A percentile compares a stretch with the other conserved stretches of the same genome.
Evolutionary conservation across 2,329 filamentous ascomycete species (phyloP).

Genomic region (Alternaria postmessia): DNA sequence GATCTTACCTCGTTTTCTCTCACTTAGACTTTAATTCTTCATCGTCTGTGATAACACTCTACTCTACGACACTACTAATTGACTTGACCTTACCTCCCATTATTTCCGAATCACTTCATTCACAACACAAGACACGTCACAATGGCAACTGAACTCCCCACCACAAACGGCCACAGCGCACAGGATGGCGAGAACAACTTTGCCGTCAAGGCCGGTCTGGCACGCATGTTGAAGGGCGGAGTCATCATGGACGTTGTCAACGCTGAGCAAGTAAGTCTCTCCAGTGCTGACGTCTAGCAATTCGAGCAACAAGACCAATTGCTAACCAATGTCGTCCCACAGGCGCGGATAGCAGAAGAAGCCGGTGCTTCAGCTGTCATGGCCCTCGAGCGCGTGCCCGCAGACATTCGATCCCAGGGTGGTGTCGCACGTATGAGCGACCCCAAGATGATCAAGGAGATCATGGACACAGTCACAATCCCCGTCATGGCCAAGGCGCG

Average conservation of each 20-base stretch:
- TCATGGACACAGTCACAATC: conserved; percentile 93
- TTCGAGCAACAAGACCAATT: background rate
- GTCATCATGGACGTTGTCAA: conserved; percentile 99
- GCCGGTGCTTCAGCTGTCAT: conserved; percentile 96
- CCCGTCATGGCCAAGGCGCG: conserved; percentile 99
- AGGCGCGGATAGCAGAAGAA: conserved; percentile 96
- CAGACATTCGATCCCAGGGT: conserved; percentile 90
- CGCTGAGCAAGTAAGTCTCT: conserved; percentile 72
- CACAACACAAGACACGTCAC: conserved; percentile 13
- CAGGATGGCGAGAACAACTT: conserved; percentile 67
- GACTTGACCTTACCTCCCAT: background rate
- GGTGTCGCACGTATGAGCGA: conserved; percentile 98
- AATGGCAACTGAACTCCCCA: conserved; percentile 60
- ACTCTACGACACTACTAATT: conserved; percentile 8
- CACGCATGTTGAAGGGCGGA: conserved; percentile 98
- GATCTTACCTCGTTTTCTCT: conserved; percentile 18
- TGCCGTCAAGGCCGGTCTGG: conserved; percentile 91
- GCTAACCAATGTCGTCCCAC: conserved; percentile 16
- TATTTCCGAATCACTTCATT: background rate
- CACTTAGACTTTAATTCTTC: conserved; percentile 2
- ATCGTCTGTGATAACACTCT: background rate
- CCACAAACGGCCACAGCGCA: conserved; percentile 53
- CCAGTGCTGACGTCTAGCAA: background rate
- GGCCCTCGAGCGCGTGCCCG: conserved; percentile 96
- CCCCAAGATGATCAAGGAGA: conserved; percentile 91